Conservation (phyloP, 192 early-diverging fungal species). For the Umbelopsis ramanniana region DNA sequence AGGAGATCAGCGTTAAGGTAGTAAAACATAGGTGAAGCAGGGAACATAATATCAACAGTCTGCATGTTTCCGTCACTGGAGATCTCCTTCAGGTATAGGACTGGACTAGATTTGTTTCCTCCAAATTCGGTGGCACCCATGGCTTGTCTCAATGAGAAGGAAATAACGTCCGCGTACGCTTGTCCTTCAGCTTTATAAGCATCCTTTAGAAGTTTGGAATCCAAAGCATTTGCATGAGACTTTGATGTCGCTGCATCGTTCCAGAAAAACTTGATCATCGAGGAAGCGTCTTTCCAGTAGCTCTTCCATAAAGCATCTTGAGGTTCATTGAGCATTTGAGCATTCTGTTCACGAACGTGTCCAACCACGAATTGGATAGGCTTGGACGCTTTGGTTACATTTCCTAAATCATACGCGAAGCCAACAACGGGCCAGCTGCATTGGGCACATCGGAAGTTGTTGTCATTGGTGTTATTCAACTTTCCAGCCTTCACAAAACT, state of each 20-base stretch:
- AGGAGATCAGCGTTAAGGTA: constrained; percentile 13
- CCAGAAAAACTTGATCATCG: constrained; percentile 6
- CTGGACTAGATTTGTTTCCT: not conserved
- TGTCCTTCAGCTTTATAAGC: constrained; percentile 16
- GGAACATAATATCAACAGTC: constrained; percentile 20
- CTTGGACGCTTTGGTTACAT: not conserved
- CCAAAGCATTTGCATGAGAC: not conserved
- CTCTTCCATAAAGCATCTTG: not conserved
- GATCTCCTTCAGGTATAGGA: constrained; percentile 5
- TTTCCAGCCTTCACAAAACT: constrained; percentile 1
- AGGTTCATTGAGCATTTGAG: not conserved
- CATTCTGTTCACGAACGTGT: constrained; percentile 8
- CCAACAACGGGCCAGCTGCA: constrained; percentile 13
- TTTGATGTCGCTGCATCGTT: not conserved
- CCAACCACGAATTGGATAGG: constrained; percentile 14
- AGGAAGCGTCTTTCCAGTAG: constrained; percentile 7
- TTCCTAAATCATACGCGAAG: constrained; percentile 21
- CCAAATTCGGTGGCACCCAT: constrained; percentile 15
- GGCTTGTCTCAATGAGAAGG: constrained; percentile 11
- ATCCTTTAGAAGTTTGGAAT: not conserved
- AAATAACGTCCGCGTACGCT: not conserved
- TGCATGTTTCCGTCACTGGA: constrained; percentile 23
- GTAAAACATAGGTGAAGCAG: not conserved
- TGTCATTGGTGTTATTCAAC: constrained; percentile 12
- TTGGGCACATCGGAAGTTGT: not conserved